Percentiles rank a stretch among this genome's conserved stretches.
Conservation (phyloP, 176 grass and related monocot genomes). For the Juncus effusus region DNA sequence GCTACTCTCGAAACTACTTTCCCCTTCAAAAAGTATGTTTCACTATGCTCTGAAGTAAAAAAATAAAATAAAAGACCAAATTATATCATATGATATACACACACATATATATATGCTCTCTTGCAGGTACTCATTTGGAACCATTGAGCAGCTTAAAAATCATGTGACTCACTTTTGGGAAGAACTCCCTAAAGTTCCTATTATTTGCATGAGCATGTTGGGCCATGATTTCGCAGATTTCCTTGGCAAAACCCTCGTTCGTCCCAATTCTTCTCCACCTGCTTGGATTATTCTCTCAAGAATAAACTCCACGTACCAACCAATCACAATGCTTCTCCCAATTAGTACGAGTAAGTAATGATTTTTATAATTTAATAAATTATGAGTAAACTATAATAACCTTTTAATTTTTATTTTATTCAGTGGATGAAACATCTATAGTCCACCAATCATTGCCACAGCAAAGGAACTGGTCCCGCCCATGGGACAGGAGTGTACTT, state of each 20-base stretch:
- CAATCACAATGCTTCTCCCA: conserved; percentile 77
- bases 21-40: no score
- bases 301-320: conserved; percentile 44
- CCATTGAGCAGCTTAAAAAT: conserved; percentile 55
- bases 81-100: no score
- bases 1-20: no score
- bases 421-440: no score
- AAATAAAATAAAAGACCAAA: no score
- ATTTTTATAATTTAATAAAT: no score
- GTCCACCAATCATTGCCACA: no score
- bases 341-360: conserved; percentile 42
- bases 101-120: no score
- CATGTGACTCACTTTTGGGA: conserved; percentile 59
- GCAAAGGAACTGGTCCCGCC: conserved; percentile 76
- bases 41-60: no score
- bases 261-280: conserved; percentile 47
- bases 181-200: conserved; percentile 60
- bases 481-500: conserved; percentile 57
- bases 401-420: no score
- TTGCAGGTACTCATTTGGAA: conserved; percentile 45
- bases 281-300: conserved; percentile 88
- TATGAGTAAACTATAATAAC: no score
- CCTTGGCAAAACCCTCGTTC: conserved; percentile 46
- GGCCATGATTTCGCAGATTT: conserved; percentile 57
- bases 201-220: conserved; percentile 85